Percentiles rank a stretch among this genome's conserved stretches.
Conservation (phyloP, 225 moss, liverwort and hornwort species). For the Polytrichum commune region DNA sequence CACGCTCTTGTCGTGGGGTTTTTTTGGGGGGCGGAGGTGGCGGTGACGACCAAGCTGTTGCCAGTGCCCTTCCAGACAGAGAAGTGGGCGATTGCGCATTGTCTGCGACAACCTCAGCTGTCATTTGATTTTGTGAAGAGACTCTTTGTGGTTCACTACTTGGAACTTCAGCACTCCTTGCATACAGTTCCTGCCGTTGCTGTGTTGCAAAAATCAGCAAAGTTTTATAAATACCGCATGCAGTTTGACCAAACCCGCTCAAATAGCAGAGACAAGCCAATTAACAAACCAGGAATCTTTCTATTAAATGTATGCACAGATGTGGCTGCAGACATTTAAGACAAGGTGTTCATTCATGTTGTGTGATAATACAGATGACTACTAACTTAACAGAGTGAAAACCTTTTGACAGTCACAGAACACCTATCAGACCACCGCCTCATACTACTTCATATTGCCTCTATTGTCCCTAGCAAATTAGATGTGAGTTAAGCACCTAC, state of each 20-base stretch:
- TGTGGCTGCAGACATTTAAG: no score
- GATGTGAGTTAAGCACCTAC: not conserved
- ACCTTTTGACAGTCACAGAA: no score
- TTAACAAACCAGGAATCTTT: no score
- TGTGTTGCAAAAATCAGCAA: not conserved
- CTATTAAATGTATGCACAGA: no score
- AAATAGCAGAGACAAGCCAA: not conserved
- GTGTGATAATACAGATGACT: no score
- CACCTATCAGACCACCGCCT: no score
- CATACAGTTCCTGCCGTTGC: constrained; percentile 37
- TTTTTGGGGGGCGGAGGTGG: constrained; percentile 10
- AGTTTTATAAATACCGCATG: not conserved
- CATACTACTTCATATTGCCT: no score
- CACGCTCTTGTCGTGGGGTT: constrained; percentile 4
- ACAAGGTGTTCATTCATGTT: no score
- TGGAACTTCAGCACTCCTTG: constrained; percentile 4
- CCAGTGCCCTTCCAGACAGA: constrained; percentile 14
- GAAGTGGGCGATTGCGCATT: not conserved
- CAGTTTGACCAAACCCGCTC: not conserved
- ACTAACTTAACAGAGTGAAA: no score
- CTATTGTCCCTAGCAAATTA: not conserved
- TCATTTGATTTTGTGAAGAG: not conserved
- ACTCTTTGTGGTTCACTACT: not conserved
- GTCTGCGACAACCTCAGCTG: not conserved
- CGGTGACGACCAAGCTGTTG: constrained; percentile 29